These are phyloP conservation scores for Endotrypanum monterogeii DNA, from an alignment of 208 protist genomes.

Conservation along the genomic window DNA sequence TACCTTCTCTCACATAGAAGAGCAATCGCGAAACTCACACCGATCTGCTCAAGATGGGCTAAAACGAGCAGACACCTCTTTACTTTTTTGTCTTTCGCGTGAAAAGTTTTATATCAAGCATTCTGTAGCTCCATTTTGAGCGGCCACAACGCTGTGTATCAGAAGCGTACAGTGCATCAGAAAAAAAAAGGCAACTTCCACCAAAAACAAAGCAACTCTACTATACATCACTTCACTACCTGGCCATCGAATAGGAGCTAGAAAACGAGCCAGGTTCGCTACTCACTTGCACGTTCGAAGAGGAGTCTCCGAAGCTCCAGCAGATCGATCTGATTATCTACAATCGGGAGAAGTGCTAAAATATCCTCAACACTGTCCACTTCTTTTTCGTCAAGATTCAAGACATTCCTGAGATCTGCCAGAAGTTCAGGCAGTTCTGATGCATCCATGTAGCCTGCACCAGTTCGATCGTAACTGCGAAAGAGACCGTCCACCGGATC, in stretches of 20 bases:
- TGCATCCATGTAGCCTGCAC: slow-evolving; percentile 42
- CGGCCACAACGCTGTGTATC: neutral
- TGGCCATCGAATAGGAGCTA: too few relatives aligned
- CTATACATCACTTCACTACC: neutral
- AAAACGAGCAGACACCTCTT: neutral
- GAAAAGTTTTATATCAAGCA: neutral
- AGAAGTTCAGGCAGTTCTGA: slow-evolving; percentile 58
- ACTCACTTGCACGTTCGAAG: slow-evolving; percentile 39
- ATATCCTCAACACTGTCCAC: slow-evolving; percentile 54
- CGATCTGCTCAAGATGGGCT: neutral
- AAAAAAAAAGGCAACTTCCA: neutral
- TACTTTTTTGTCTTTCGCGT: neutral
- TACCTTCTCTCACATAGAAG: too few relatives aligned
- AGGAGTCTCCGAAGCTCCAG: slow-evolving; percentile 71
- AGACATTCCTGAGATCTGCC: slow-evolving; percentile 44
- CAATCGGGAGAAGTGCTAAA: slow-evolving; percentile 31
- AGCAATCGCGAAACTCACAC: too few relatives aligned
- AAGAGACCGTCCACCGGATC: slow-evolving; percentile 63
- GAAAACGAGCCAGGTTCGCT: neutral
- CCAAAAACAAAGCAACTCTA: neutral
- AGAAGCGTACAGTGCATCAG: neutral
- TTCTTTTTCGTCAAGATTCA: slow-evolving; percentile 59
- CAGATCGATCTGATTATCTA: slow-evolving; percentile 59
- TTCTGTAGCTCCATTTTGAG: neutral
- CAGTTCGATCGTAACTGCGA: slow-evolving; percentile 52